Conservation (phyloP, 179 eudicot genomes). For the Silene noctiflora region DNA sequence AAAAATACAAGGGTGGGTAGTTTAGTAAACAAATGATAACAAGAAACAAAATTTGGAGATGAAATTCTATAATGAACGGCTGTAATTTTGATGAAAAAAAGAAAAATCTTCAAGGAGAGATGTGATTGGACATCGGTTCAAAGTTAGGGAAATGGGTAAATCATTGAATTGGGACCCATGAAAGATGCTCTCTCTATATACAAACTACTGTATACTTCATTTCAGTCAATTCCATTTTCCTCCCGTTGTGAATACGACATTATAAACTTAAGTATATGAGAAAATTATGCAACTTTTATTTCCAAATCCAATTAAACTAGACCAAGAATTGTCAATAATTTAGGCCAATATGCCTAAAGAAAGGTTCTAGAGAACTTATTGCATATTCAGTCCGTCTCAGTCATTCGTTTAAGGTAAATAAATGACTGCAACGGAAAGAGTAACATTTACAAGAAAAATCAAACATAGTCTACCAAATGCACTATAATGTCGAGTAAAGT, state of each 20-base stretch:
- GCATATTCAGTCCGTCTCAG: background rate
- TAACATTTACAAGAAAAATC: too few relatives aligned
- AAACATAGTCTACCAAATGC: too few relatives aligned
- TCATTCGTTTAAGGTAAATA: too few relatives aligned
- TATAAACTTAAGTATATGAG: too few relatives aligned
- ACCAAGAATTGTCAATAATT: background rate
- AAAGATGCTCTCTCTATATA: slow-evolving; percentile 4
- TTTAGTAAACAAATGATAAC: too few relatives aligned
- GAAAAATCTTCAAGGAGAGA: too few relatives aligned
- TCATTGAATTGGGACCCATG: slow-evolving; percentile 18
- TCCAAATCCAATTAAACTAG: background rate
- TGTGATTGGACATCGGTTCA: slow-evolving; percentile 22
- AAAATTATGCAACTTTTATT: background rate
- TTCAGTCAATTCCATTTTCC: slow-evolving; percentile 17
- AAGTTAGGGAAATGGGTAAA: slow-evolving; percentile 30
- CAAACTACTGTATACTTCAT: background rate
- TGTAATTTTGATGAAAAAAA: background rate
- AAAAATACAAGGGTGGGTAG: too few relatives aligned
- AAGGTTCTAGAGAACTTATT: background rate
- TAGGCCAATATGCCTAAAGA: background rate
- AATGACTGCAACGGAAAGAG: too few relatives aligned
- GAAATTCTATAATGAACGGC: background rate
- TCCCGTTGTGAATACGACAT: background rate
- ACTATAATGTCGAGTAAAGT: too few relatives aligned
- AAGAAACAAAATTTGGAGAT: too few relatives aligned